These are phyloP conservation scores for Boletus rubescentipes DNA, from an alignment of 768 basidiomycete genomes.

Conservation along the genomic window DNA sequence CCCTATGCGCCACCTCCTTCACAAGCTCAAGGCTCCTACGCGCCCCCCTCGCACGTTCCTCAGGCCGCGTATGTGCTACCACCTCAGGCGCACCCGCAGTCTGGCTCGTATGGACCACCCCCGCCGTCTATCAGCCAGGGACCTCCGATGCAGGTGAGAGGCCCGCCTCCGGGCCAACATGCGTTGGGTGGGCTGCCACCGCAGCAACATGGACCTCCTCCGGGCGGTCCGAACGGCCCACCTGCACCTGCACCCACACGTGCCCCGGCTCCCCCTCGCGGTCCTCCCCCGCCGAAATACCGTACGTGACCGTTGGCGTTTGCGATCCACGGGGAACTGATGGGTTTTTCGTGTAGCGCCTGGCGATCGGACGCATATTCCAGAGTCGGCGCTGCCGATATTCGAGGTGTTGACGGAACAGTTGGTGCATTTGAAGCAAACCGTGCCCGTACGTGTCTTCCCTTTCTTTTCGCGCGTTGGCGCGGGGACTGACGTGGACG, in stretches of 20 bases:
- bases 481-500: not conserved
- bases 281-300: constrained; percentile 52
- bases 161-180: constrained; percentile 30
- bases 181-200: constrained; percentile 25
- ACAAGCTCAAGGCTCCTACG: constrained; percentile 18
- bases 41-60: constrained; percentile 21
- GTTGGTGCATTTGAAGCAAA: constrained; percentile 67
- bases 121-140: constrained; percentile 23
- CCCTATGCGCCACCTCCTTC: constrained; percentile 32
- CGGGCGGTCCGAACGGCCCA: constrained; percentile 24
- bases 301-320: constrained; percentile 42
- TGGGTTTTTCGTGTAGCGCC: constrained; percentile 51
- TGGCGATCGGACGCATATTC: constrained; percentile 92
- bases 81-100: constrained; percentile 14
- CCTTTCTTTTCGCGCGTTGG: not conserved
- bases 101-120: constrained; percentile 31
- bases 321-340: not conserved
- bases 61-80: constrained; percentile 25
- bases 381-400: constrained; percentile 62
- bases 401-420: constrained; percentile 65
- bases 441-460: constrained; percentile 59
- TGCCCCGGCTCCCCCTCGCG: constrained; percentile 34
- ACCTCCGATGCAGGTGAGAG: constrained; percentile 33
- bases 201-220: constrained; percentile 32
- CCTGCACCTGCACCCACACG: constrained; percentile 28